A percentile compares a stretch with the other conserved stretches of the same genome.
Evolutionary conservation across 768 basidiomycete species (phyloP).

Genomic region (Amanita pseudoporphyria): DNA sequence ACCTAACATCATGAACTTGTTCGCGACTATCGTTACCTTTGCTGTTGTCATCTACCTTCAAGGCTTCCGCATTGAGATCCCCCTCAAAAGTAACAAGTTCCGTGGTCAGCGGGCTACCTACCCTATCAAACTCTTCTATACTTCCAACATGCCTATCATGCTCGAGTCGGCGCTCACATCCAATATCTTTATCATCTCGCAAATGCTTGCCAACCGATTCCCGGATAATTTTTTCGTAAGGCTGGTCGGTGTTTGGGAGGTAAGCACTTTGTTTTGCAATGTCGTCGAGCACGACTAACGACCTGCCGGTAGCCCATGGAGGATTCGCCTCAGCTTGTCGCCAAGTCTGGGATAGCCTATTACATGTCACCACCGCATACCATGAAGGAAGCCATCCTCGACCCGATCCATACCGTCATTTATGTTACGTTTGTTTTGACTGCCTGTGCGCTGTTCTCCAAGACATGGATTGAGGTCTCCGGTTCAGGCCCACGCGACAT

Average conservation of each 20-base stretch:
- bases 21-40: constrained; percentile 88
- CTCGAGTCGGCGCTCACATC: constrained; percentile 87
- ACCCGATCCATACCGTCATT: constrained; percentile 88
- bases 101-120: constrained; percentile 93
- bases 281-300: not conserved
- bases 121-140: constrained; percentile 98
- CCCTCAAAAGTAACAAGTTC: constrained; percentile 94
- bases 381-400: constrained; percentile 74
- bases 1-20: constrained; percentile 96
- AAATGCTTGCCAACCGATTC: constrained; percentile 92
- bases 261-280: constrained; percentile 26
- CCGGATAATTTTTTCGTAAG: constrained; percentile 84
- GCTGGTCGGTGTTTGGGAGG: constrained; percentile 98
- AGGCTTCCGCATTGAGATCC: constrained; percentile 98
- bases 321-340: constrained; percentile 86
- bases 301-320: constrained; percentile 63
- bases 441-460: constrained; percentile 95
- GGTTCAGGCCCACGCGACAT: constrained; percentile 93
- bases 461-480: constrained; percentile 99
- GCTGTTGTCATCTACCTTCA: constrained; percentile 96
- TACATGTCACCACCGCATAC: constrained; percentile 98
- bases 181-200: constrained; percentile 92
- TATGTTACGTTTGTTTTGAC: constrained; percentile 91
- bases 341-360: constrained; percentile 87
- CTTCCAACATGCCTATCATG: constrained; percentile 99